Base-by-base conservation (phyloP, 495 filamentous ascomycete genomes). In the Neurospora pannonica region DNA sequence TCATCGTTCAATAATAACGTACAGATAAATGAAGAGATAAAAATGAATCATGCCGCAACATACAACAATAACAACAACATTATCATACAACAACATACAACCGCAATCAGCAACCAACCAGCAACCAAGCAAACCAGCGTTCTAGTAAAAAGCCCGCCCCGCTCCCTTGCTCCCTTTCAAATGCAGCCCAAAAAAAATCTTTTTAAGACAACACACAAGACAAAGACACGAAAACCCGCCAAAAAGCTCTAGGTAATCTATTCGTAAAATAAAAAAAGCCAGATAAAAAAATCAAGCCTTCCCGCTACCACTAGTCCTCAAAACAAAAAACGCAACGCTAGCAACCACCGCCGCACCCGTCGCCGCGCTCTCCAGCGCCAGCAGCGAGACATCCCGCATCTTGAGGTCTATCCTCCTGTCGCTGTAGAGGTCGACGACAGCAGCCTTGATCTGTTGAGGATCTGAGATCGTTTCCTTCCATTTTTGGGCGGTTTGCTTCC, bases 331-430 rank as follows among this genome's bases (percentile, higher is more conserved):
- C 70, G 90, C 82, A n/a, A 94, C 70, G 40, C 90, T 78, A 39
- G 87, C 87, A 72, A 88, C 87, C 2, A 93, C 77, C 3, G 88
- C 85, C 8, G 91, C 92, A 28, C 94, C 94, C 15, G 89, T 87
- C n/a, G 89, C 92, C 46, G 89, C 90, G 76, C 92, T 89, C 80
- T 94, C 89, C 37, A 95, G 79, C 15, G 89, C 90, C 73, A 92
- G 83, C 37, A 90, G 82, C 4, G 94, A 95, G 8, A 92, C 78
- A 78, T 97, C 94, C 67, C 90, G 87, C 81, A 94, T 93, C 28
- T 89, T 88, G 67, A 94, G 75, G 73, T 87, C 83, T 74, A 97
- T 84, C 75, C 83, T 83, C 75, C 90, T 86, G 38, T 95, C 91
- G 82, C 93, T 97, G 84, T 92, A 88, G 31, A 93, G 78, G 74